Conservation (phyloP, 805 yeast species). For the Spathaspora hagerdaliae region DNA sequence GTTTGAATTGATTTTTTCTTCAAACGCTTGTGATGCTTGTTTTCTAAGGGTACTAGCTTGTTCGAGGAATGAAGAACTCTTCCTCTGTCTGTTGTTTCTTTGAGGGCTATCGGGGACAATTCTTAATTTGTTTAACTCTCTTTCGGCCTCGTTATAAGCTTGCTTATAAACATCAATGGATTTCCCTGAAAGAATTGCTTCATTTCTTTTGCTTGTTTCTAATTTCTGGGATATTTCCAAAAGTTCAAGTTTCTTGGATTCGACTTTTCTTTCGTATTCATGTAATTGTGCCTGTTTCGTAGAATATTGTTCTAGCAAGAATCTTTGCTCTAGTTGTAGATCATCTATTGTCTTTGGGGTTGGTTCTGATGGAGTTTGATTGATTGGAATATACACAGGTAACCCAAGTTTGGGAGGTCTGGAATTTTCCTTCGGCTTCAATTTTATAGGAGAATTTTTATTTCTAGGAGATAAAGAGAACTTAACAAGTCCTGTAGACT, state of each 20-base stretch:
- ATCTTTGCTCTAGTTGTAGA: conserved; percentile 4
- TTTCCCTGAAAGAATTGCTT: not conserved
- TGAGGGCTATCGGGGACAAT: not conserved
- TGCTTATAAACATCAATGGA: conserved; percentile 6
- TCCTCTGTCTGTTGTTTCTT: not conserved
- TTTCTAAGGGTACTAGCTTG: not conserved
- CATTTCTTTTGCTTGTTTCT: conserved; percentile 14
- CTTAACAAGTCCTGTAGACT: conserved; percentile 48
- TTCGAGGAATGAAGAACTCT: not conserved
- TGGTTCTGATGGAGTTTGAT: conserved; percentile 5
- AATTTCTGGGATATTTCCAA: conserved; percentile 21
- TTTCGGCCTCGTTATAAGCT: conserved; percentile 4
- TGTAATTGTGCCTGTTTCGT: conserved; percentile 50
- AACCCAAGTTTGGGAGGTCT: conserved; percentile 17
- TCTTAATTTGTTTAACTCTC: conserved; percentile 2
- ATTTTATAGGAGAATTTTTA: not conserved
- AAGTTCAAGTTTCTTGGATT: conserved; percentile 31
- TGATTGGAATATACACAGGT: conserved; percentile 34
- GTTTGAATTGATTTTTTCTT: not conserved
- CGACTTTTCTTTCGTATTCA: conserved; percentile 43
- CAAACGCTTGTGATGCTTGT: conserved; percentile 1
- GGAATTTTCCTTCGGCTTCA: not conserved
- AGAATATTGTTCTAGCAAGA: conserved; percentile 31
- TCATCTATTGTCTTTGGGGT: conserved; percentile 1
- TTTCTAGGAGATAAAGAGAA: conserved; percentile 27